Conservation (phyloP, 2,329 filamentous ascomycete species). For the Macrophomina phaseolina region DNA sequence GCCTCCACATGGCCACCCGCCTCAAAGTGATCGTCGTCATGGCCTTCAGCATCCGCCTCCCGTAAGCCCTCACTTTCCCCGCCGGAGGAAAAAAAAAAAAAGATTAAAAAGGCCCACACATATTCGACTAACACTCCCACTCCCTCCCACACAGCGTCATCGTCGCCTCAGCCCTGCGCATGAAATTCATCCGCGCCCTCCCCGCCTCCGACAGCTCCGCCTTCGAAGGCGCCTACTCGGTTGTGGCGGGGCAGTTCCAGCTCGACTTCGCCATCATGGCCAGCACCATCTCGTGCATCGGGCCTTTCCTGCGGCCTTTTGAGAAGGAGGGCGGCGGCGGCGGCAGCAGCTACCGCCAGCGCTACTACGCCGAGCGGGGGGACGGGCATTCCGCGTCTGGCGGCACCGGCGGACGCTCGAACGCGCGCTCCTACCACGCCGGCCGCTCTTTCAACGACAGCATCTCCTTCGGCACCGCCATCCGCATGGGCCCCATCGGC, state of each 20-base stretch:
- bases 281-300: conserved; percentile 40
- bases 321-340: conserved; percentile 31
- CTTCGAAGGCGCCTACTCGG: conserved; percentile 34
- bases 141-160: conserved; percentile 31
- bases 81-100: no score
- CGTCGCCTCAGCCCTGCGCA: conserved; percentile 35
- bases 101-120: not conserved
- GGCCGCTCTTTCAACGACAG: conserved; percentile 15
- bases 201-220: conserved; percentile 30
- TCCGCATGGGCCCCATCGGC: not conserved
- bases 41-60: conserved; percentile 40
- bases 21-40: conserved; percentile 38
- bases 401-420: not conserved
- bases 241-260: conserved; percentile 43
- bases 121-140: not conserved
- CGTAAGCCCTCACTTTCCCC: conserved; percentile 25
- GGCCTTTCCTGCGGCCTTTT: conserved; percentile 42
- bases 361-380: conserved; percentile 28
- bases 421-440: not conserved
- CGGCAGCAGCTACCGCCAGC: conserved; percentile 5
- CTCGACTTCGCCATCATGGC: conserved; percentile 44
- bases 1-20: conserved; percentile 37
- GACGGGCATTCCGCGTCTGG: conserved; percentile 11
- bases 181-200: conserved; percentile 34
- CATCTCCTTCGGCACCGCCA: conserved; percentile 7